These are phyloP conservation scores for Clitopilus hobsonii DNA, from an alignment of 768 basidiomycete genomes.

Conservation along the genomic window DNA sequence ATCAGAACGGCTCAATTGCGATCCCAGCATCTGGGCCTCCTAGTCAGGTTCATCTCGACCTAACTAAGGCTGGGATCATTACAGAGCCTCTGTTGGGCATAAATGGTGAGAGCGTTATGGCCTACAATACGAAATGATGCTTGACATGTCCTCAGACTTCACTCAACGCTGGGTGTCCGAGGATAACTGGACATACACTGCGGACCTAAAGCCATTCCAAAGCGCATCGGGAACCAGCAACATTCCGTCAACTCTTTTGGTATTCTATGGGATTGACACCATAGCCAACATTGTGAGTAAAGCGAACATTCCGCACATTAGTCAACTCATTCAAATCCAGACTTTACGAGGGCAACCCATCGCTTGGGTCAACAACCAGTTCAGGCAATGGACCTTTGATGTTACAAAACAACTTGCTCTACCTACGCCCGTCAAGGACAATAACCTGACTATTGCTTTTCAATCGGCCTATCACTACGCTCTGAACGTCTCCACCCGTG, in stretches of 20 bases:
- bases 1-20: constrained; percentile 47
- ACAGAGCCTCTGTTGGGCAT: constrained; percentile 48
- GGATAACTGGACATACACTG: constrained; percentile 58
- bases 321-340: constrained; percentile 16
- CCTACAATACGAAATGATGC: neutral
- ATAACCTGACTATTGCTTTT: constrained; percentile 44
- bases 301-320: neutral
- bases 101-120: constrained; percentile 35
- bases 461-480: constrained; percentile 54
- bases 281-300: constrained; percentile 47
- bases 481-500: constrained; percentile 43
- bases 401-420: constrained; percentile 25
- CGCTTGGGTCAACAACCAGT: constrained; percentile 56
- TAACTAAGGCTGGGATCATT: constrained; percentile 46
- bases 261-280: constrained; percentile 56
- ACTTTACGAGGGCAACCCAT: constrained; percentile 46
- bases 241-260: constrained; percentile 32
- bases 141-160: constrained; percentile 30
- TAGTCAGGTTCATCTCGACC: constrained; percentile 52
- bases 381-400: constrained; percentile 50
- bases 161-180: constrained; percentile 51
- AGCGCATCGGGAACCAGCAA: constrained; percentile 13
- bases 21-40: constrained; percentile 48
- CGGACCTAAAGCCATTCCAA: constrained; percentile 42
- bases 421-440: constrained; percentile 23